These are phyloP conservation scores for Alternaria brassicae DNA, from an alignment of 2,329 filamentous ascomycete genomes.

Conservation along the genomic window DNA sequence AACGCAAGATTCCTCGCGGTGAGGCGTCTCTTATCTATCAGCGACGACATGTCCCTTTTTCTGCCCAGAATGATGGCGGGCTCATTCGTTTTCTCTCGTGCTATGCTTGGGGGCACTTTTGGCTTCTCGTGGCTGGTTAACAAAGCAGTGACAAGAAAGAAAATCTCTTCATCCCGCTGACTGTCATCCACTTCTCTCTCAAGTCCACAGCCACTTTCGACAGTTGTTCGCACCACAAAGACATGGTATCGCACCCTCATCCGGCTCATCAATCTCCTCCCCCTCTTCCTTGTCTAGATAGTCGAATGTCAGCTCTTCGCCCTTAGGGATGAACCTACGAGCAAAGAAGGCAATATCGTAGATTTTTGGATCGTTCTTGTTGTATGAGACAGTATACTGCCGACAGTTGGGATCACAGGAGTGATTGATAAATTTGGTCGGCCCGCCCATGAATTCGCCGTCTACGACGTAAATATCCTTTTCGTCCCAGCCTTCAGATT, in stretches of 20 bases:
- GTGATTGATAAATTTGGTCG: conserved; percentile 84
- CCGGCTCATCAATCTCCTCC: conserved; percentile 57
- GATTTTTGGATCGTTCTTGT: conserved; percentile 74
- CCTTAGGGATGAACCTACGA: conserved; percentile 67
- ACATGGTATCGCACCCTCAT: conserved; percentile 56
- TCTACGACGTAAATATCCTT: conserved; percentile 58
- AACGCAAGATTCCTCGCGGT: not conserved
- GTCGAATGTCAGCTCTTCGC: conserved; percentile 79
- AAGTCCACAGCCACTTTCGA: conserved; percentile 71
- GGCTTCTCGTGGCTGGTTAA: not conserved
- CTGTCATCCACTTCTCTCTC: not conserved
- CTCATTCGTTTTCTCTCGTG: not conserved
- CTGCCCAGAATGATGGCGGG: not conserved
- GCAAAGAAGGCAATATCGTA: conserved; percentile 83
- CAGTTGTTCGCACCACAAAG: conserved; percentile 71
- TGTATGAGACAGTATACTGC: conserved; percentile 80
- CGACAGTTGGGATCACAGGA: conserved; percentile 79
- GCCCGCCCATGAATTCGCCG: conserved; percentile 79
- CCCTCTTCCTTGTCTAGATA: conserved; percentile 73
- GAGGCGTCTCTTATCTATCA: not conserved
- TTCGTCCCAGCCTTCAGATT: conserved; percentile 60
- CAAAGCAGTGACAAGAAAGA: not conserved
- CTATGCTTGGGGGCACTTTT: no score
- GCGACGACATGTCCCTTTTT: not conserved
- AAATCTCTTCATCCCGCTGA: not conserved